Conservation (phyloP, 257 asterid species). For the Haberlea rhodopensis region DNA sequence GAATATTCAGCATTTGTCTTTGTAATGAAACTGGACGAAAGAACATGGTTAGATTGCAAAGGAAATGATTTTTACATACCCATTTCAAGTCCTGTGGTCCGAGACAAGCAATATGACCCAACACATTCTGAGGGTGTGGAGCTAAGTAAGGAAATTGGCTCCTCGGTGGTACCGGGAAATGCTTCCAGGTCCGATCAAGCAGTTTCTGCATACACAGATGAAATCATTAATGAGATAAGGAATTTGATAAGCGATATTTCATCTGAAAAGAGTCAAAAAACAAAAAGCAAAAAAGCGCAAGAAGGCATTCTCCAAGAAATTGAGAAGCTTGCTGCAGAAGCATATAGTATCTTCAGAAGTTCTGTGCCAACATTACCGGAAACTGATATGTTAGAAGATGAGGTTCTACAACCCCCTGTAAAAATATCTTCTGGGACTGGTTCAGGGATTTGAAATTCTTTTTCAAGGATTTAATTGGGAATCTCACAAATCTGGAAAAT, state of each 20-base stretch:
- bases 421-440: conserved; percentile 80
- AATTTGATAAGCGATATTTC: conserved; percentile 67
- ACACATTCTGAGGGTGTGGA: conserved; percentile 31
- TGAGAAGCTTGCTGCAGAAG: conserved; percentile 99
- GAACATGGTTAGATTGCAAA: conserved; percentile 66
- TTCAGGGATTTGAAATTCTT: conserved; percentile 75
- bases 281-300: conserved; percentile 63
- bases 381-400: conserved; percentile 39
- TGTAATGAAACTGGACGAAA: conserved; percentile 73
- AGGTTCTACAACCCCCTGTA: conserved; percentile 37
- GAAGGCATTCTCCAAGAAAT: conserved; percentile 93
- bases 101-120: conserved; percentile 26
- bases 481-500: conserved; percentile 87
- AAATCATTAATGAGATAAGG: conserved; percentile 71
- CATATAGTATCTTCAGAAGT: conserved; percentile 81
- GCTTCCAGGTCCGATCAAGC: conserved; percentile 39
- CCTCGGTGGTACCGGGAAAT: conserved; percentile 28
- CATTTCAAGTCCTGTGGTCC: conserved; percentile 36
- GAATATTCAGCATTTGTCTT: conserved; percentile 59
- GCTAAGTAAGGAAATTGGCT: conserved; percentile 29
- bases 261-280: conserved; percentile 52
- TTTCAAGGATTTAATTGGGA: conserved; percentile 99
- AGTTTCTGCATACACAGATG: conserved; percentile 55
- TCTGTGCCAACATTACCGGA: conserved; percentile 52
- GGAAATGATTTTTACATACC: conserved; percentile 85